A percentile compares a stretch with the other conserved stretches of the same genome.
Evolutionary conservation across 2,329 filamentous ascomycete genomes (phyloP).

Genomic region (Claviceps africana): DNA sequence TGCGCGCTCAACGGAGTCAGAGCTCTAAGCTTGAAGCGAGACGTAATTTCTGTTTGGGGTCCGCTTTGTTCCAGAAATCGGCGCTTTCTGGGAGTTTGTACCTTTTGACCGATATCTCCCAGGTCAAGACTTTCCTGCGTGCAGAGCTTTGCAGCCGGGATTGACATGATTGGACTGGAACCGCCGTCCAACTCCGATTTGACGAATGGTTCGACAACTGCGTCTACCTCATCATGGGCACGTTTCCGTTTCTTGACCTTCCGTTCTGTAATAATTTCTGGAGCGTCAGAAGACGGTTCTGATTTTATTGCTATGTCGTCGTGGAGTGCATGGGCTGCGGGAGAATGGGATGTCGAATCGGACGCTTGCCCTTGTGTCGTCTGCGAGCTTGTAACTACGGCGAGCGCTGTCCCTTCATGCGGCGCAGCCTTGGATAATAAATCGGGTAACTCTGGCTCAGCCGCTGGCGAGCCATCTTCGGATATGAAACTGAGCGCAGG

Average conservation of each 20-base stretch:
- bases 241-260: conserved; percentile 33
- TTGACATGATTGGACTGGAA: conserved; percentile 16
- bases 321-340: conserved; percentile 11
- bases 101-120: conserved; percentile 18
- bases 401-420: conserved; percentile 2
- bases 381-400: conserved; percentile 11
- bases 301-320: conserved; percentile 24
- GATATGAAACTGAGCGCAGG: conserved; percentile 3
- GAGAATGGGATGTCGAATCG: conserved; percentile 11
- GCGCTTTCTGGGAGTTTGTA: conserved; percentile 24
- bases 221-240: conserved; percentile 11
- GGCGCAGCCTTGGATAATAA: not conserved
- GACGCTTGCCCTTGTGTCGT: conserved; percentile 16
- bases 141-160: conserved; percentile 13
- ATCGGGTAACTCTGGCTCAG: conserved; percentile 3
- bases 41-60: conserved; percentile 2
- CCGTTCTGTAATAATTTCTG: conserved; percentile 37
- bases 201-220: conserved; percentile 19
- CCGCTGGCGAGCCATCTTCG: not conserved
- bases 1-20: conserved; percentile 1
- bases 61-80: conserved; percentile 12
- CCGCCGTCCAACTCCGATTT: conserved; percentile 26
- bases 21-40: not conserved
- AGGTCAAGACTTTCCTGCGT: conserved; percentile 48
- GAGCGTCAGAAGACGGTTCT: conserved; percentile 41